Percentiles rank a stretch among this genome's conserved stretches.
phyloP scores from a whole-genome alignment of 257 asterid genomes.

The Ballota nigra region DNA sequence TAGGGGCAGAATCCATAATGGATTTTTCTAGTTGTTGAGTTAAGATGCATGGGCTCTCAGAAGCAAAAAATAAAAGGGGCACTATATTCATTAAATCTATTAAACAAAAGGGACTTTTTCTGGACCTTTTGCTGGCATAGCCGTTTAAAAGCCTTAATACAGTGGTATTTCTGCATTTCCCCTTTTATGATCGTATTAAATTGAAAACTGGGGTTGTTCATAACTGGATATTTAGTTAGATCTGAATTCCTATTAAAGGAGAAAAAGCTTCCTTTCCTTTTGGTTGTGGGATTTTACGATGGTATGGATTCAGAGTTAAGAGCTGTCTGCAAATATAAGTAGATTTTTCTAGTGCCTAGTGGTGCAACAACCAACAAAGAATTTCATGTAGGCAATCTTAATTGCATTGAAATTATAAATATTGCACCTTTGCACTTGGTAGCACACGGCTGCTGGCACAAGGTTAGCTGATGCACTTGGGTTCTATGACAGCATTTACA shows the following conservation, averaged over 20 bases:
- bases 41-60: slow-evolving; percentile 2
- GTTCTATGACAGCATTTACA: background rate
- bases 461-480: background rate
- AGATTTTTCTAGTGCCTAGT: slow-evolving; percentile 4
- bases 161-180: background rate
- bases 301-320: background rate
- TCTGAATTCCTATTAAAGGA: background rate
- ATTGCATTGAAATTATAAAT: background rate
- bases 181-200: background rate
- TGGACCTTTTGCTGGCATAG: background rate
- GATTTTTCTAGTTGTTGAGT: background rate
- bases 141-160: background rate
- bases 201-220: background rate
- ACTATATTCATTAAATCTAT: background rate
- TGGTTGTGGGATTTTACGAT: background rate
- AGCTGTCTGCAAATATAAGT: background rate
- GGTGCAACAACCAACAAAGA: background rate
- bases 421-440: background rate
- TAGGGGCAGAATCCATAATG: background rate
- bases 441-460: background rate
- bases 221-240: background rate
- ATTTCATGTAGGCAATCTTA: slow-evolving; percentile 4
- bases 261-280: background rate
- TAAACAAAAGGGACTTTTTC: too few species aligned
- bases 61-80: background rate